Evolutionary conservation across 805 yeast species (phyloP), one percentile per base, ranked within the genome.

Genomic region (Priceomyces haplophilus): DNA sequence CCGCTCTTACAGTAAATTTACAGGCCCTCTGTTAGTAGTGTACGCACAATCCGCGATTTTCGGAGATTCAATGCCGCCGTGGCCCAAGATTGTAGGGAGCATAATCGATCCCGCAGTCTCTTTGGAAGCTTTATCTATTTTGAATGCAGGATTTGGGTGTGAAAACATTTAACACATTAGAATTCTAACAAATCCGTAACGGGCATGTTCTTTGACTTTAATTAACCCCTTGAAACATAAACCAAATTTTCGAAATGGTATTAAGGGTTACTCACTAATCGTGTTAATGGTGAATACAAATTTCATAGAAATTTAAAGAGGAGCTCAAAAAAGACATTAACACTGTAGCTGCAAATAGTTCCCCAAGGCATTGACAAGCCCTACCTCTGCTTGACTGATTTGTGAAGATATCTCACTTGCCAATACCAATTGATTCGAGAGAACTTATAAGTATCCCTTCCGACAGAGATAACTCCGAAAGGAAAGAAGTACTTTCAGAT

Each of bases 61-160:
- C 54, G 60, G 56, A 43, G 48, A 40, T 52, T 42, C 45, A 52
- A 44, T 44, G 41, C 56, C 56, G 51, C 15, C n/a, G 5, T 27
- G 8, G 15, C 15, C 31, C 31, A 15, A 27, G 11, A 6, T 27
- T 15, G 31, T 15, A 27, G 5, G n/a, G 5, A 27, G 15, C 5
- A 5, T 6, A n/a, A 6, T 27, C 31, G 4, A n/a, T n/a, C 15
- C 31, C 31, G 31, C 15, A 5, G 7, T 27, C 6, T 21, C 8
- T 21, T 21, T 6, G 6, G 24, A 7, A 6, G 24, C 24, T 21
- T 21, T 21, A n/a, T 24, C 27, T 27, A 12, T 11, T 27, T 27
- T 10, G 15, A 27, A n/a, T 27, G 31, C 15, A 27, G 31, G 31
- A 24, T 27, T 12, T 27, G 15, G 37, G 25, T 15, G 37, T 25